These are phyloP conservation scores for Pontederia paniculata DNA, from an alignment of 176 grass and related monocot species.

Conservation along the genomic window DNA sequence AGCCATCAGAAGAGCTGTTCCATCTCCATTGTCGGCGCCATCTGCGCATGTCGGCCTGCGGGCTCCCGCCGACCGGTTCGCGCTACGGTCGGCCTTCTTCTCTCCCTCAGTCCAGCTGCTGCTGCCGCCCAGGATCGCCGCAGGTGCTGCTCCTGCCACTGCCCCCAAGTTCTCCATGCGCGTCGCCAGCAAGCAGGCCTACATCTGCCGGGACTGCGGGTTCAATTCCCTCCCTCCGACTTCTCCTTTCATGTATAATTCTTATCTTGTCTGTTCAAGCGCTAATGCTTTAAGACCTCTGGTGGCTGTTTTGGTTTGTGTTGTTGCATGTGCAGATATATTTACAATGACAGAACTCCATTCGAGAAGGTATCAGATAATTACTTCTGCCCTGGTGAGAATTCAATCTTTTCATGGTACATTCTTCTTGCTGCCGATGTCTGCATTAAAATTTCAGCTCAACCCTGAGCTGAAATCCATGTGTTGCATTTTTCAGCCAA, in stretches of 20 bases:
- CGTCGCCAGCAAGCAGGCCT: constrained; percentile 58
- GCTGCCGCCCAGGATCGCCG: constrained; percentile 4
- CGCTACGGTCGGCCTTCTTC: constrained; percentile 34
- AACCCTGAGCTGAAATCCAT: too few relatives aligned
- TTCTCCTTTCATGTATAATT: too few relatives aligned
- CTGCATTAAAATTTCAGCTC: too few relatives aligned
- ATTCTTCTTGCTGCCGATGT: neutral
- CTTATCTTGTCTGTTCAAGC: too few relatives aligned
- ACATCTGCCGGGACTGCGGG: constrained; percentile 98
- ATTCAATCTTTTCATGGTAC: neutral
- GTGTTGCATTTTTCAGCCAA: too few relatives aligned
- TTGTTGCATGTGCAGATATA: too few relatives aligned
- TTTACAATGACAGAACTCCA: constrained; percentile 80
- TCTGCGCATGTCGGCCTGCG: too few relatives aligned
- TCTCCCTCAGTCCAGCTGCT: constrained; percentile 27
- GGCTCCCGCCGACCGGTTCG: constrained; percentile 12
- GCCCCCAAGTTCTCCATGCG: constrained; percentile 53
- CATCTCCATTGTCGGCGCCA: too few relatives aligned
- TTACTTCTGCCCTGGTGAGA: constrained; percentile 87
- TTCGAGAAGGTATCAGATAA: constrained; percentile 74
- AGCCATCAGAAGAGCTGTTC: too few relatives aligned
- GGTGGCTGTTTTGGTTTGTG: too few relatives aligned
- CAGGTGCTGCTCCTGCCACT: constrained; percentile 12
- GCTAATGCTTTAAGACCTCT: too few relatives aligned
- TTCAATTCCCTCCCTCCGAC: constrained; percentile 4